Base-by-base conservation (phyloP, 2,329 filamentous ascomycete genomes). In the Thermoascus crustaceus region DNA sequence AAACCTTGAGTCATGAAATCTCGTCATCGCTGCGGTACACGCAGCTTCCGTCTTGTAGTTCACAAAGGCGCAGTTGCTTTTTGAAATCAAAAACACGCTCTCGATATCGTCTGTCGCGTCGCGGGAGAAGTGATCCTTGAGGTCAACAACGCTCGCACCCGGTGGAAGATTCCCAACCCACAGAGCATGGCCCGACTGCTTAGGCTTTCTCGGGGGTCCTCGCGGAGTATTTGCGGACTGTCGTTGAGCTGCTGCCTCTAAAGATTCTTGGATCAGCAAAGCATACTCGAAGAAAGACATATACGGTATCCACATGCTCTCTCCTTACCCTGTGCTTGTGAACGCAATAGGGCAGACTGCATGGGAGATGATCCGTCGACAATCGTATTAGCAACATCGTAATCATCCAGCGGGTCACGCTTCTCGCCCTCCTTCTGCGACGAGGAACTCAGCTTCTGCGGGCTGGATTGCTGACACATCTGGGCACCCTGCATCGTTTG, bases 61-160 rank as follows among this genome's bases (percentile, higher is more conserved):
- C 45, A 94, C 86, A 64, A 96, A 96, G 0, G 88, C 89, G 53
- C 89, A 96, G 55, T 95, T 95, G 57, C 88, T 95, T 59, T 95
- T 95, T 0, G 88, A 89, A 25, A 96, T 96, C 22, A 96, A 67
- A 47, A 96, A 95, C 0, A 96, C 68, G 30, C 87, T 94, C 55
- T 94, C 84, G 14, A 96, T 76, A 1, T 87, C 75, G 26, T 70
- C 75, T 0, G 72, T 73, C 0, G 85, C 80, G 45, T 88, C 82
- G 43, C 76, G 78, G 42, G 85, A 93, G 39, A 95, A 91, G 55
- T 95, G 85, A 40, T 91, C 78, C 34, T 95, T 94, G n/a, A 96
- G 67, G 39, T 76, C 82, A 61, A 86, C 79, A 8, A 96, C 71
- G 25, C 80, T 80, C 1, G 87, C 83, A 32, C 85, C 82, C 0